These are phyloP conservation scores for Pseudogymnoascus sp. DNA, from an alignment of 2,329 filamentous ascomycete species.

Conservation along the genomic window DNA sequence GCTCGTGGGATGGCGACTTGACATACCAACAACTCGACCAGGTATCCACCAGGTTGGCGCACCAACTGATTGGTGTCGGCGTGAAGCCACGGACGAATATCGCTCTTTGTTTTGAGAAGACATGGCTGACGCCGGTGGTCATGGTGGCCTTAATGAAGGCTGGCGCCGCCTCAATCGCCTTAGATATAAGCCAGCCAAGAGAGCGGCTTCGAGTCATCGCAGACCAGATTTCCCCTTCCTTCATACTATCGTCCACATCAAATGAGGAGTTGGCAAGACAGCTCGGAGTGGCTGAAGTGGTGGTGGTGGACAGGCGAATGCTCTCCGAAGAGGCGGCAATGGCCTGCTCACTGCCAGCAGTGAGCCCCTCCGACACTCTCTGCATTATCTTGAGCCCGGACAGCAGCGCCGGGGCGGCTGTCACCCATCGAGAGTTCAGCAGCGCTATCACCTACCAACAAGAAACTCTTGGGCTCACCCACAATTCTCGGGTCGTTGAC, in stretches of 20 bases:
- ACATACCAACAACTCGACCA: constrained; percentile 17
- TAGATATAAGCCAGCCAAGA: constrained; percentile 16
- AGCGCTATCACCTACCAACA: background rate
- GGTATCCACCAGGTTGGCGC: constrained; percentile 9
- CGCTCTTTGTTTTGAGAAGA: constrained; percentile 20
- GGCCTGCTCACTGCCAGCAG: background rate
- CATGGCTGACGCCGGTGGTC: constrained; percentile 17
- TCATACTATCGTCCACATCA: background rate
- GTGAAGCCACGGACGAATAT: constrained; percentile 14
- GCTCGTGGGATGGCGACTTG: constrained; percentile 16
- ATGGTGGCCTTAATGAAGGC: constrained; percentile 23
- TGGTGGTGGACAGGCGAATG: background rate
- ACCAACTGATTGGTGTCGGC: constrained; percentile 3
- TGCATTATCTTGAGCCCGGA: background rate
- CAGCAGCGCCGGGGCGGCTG: background rate
- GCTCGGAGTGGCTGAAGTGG: background rate
- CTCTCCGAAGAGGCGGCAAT: background rate
- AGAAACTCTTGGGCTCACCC: background rate
- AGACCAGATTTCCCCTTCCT: background rate
- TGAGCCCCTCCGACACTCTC: background rate
- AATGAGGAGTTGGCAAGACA: background rate
- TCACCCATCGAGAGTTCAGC: background rate
- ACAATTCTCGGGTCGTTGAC: background rate
- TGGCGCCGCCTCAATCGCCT: constrained; percentile 23
- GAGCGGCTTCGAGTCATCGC: background rate